phyloP scores from a whole-genome alignment of 2,329 filamentous ascomycete genomes.

The Cryphonectria parasitica region DNA sequence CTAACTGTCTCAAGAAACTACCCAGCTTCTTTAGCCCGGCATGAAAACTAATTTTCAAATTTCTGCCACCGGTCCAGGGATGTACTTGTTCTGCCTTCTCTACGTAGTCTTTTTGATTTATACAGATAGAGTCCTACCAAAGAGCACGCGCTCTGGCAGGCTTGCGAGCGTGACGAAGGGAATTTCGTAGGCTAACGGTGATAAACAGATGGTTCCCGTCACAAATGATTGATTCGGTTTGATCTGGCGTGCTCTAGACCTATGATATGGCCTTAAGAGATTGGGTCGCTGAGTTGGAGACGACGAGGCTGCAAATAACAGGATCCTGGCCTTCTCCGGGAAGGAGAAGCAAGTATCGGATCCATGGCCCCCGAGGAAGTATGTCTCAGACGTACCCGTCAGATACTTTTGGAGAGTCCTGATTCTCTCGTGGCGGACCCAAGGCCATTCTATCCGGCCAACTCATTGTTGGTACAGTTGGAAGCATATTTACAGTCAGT shows the following conservation, averaged over 20 bases:
- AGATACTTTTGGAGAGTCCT: not conserved
- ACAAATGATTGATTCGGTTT: not conserved
- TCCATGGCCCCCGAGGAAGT: not conserved
- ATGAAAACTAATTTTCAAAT: not conserved
- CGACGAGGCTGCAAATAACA: not conserved
- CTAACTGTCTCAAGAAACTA: not conserved
- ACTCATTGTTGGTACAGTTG: not conserved
- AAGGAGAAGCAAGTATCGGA: not conserved
- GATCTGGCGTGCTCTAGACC: conserved; percentile 13
- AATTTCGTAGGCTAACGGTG: not conserved
- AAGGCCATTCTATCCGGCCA: not conserved
- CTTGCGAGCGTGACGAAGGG: not conserved
- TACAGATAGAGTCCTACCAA: conserved; percentile 14
- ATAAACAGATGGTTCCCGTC: not conserved
- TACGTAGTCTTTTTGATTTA: conserved; percentile 8
- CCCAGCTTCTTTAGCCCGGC: not conserved
- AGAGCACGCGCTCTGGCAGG: not conserved
- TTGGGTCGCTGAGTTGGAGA: not conserved
- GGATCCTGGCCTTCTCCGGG: not conserved
- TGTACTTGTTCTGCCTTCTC: conserved; percentile 12
- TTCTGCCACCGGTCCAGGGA: conserved; percentile 4
- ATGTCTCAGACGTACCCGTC: not conserved
- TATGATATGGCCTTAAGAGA: conserved; percentile 11
- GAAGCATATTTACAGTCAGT: not conserved
- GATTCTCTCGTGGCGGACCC: not conserved